phyloP scores from a whole-genome alignment of 352 stramenopile species.

The Achlya hypogyna region DNA sequence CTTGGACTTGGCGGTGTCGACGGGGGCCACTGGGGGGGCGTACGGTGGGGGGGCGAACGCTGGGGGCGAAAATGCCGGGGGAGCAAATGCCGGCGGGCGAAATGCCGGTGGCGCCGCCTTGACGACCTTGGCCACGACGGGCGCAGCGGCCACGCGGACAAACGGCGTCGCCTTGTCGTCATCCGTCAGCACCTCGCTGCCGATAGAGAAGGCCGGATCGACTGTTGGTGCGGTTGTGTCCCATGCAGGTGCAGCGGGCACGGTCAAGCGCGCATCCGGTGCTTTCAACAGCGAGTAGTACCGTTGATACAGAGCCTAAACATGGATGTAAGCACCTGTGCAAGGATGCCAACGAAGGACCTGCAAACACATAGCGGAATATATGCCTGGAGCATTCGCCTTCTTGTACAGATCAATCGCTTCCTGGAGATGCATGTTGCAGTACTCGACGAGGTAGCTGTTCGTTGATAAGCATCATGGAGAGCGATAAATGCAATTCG shows the following conservation, averaged over 20 bases:
- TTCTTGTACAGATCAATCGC: constrained; percentile 56
- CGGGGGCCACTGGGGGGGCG: constrained; percentile 59
- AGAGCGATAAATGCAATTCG: constrained; percentile 3
- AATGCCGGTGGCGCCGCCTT: not conserved
- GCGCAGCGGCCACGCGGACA: constrained; percentile 22
- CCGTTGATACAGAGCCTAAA: constrained; percentile 61
- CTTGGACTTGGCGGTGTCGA: constrained; percentile 44
- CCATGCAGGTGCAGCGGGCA: constrained; percentile 54
- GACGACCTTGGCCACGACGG: constrained; percentile 9
- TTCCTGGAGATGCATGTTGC: constrained; percentile 42
- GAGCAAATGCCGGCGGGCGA: not conserved
- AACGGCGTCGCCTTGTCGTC: constrained; percentile 53
- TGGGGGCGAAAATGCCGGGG: not conserved
- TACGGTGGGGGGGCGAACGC: constrained; percentile 34
- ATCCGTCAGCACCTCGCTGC: constrained; percentile 55
- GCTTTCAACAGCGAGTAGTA: constrained; percentile 65
- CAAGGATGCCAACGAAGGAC: constrained; percentile 21
- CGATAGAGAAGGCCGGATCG: constrained; percentile 29
- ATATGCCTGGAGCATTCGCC: constrained; percentile 50
- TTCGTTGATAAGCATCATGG: not conserved
- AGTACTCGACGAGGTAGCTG: constrained; percentile 68
- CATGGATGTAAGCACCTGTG: not conserved
- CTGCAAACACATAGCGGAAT: constrained; percentile 55
- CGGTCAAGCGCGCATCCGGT: constrained; percentile 33
- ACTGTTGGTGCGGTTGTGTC: constrained; percentile 22